Percentiles rank a stretch among this genome's conserved stretches.
These are phyloP conservation scores for Kodamaea restingae DNA, from an alignment of 805 yeast genomes.

Conservation along the genomic window DNA sequence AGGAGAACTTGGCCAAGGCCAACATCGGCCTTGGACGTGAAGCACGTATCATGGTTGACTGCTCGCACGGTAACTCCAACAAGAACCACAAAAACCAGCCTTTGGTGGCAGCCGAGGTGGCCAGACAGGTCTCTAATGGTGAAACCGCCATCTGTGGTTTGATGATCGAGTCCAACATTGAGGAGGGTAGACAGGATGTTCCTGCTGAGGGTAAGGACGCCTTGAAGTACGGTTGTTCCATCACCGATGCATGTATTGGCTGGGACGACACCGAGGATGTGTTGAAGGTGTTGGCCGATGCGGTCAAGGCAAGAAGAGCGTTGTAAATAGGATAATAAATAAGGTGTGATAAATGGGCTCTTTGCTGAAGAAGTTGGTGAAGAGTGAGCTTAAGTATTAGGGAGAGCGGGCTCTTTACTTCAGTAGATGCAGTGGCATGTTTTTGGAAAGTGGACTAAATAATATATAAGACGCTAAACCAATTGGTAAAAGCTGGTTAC, in stretches of 20 bases:
- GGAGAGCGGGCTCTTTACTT: too few relatives aligned
- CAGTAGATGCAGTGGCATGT: too few relatives aligned
- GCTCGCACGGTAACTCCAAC: conserved; percentile 94
- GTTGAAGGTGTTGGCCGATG: conserved; percentile 66
- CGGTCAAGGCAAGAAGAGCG: conserved; percentile 73
- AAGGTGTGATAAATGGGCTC: too few relatives aligned
- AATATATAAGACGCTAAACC: too few relatives aligned
- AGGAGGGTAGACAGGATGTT: conserved; percentile 90
- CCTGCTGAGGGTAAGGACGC: conserved; percentile 67
- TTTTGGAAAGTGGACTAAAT: too few relatives aligned
- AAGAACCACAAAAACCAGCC: conserved; percentile 94
- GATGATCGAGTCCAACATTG: conserved; percentile 92
- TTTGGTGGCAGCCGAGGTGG: conserved; percentile 70
- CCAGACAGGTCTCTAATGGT: conserved; percentile 76
- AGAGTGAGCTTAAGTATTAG: too few relatives aligned
- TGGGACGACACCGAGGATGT: conserved; percentile 82
- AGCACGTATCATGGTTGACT: conserved; percentile 86
- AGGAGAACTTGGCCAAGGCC: conserved; percentile 52
- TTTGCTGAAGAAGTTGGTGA: too few relatives aligned
- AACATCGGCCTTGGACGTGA: conserved; percentile 40
- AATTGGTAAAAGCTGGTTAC: too few relatives aligned
- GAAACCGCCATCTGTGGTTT: conserved; percentile 79
- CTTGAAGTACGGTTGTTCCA: conserved; percentile 87
- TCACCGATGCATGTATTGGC: conserved; percentile 96
- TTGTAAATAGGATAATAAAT: conserved; percentile 6